Base-by-base conservation (phyloP, 2,329 filamentous ascomycete genomes). In the Venturia carpophila region DNA sequence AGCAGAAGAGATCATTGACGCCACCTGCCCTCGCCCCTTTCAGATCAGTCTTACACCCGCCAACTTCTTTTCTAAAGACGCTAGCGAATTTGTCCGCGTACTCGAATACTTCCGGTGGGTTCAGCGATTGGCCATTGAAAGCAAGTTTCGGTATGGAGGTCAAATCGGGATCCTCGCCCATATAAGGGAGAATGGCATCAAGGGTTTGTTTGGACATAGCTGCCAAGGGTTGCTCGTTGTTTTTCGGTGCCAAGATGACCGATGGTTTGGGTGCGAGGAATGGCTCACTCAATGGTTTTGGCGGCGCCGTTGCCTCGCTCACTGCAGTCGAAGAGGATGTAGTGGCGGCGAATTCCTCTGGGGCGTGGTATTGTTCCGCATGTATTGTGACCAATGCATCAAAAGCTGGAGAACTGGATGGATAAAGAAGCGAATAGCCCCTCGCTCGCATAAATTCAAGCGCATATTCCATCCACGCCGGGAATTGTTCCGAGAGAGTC, bases 381-480 rank as follows among this genome's bases (percentile, higher is more conserved):
- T 97, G 92, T 0, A 93, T 78, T 0, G 86, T 89, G n/a, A 86
- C 85, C 15, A 96, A 77, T 5, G 84, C 79, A 70, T 79, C 47
- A 72, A 81, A 62, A 74, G 82, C 68, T 2, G 70, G 70, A 6
- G 73, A 66, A 24, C 84, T 79, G 45, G 86, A 84, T 0, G 93
- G 93, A 71, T 96, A 96, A 0, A 96, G 76, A 64, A 90, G 86
- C 69, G 84, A 86, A 75, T 95, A 96, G 15, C 89, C 90, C 37
- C 90, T 84, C 3, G 86, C 84, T 15, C 88, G 85, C 68, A 90
- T 88, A 19, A 97, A 82, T 71, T 91, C 87, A 45, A 94, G 79
- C 65, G 90, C 80, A 69, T 91, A 87, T 75, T 95, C 89, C 65
- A 91, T 80, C 87, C 91, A 94, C 0, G 89, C 82, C 0, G 91